These are phyloP conservation scores for Boletus fagicola DNA, from an alignment of 768 basidiomycete genomes.

Conservation along the genomic window DNA sequence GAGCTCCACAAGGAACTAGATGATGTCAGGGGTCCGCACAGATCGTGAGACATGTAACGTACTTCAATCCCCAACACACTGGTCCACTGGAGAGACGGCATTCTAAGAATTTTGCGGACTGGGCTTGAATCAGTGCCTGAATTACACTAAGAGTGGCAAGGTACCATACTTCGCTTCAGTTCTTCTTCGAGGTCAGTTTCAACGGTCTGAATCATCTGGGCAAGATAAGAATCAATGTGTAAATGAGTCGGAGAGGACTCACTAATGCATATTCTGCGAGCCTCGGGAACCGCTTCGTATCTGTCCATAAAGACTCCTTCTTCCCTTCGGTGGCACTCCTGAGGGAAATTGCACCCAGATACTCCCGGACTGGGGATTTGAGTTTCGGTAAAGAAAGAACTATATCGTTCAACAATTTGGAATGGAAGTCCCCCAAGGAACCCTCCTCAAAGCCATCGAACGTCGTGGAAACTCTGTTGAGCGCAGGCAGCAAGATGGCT, in stretches of 20 bases:
- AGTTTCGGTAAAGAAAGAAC: constrained; percentile 67
- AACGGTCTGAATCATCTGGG: constrained; percentile 62
- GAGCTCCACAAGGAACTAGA: constrained; percentile 77
- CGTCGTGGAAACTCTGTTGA: constrained; percentile 64
- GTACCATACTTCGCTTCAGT: constrained; percentile 56
- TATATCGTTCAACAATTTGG: constrained; percentile 67
- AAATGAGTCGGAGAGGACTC: constrained; percentile 20
- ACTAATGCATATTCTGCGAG: constrained; percentile 65
- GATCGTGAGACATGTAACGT: constrained; percentile 1
- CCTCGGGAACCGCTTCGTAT: constrained; percentile 48
- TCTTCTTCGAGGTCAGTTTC: constrained; percentile 75
- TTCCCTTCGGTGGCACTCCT: constrained; percentile 62
- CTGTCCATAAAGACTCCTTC: constrained; percentile 69
- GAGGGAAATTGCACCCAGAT: constrained; percentile 57
- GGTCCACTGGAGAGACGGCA: constrained; percentile 72
- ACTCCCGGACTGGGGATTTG: constrained; percentile 47
- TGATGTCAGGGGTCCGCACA: not conserved
- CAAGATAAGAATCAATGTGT: not conserved
- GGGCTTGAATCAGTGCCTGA: constrained; percentile 2
- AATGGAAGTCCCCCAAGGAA: constrained; percentile 56
- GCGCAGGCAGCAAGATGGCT: constrained; percentile 68
- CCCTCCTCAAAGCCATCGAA: constrained; percentile 51
- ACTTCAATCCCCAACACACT: constrained; percentile 72
- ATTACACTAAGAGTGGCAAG: not conserved
- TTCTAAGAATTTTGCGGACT: constrained; percentile 73